These are phyloP conservation scores for Mycena floridula DNA, from an alignment of 768 basidiomycete genomes.

Conservation along the genomic window DNA sequence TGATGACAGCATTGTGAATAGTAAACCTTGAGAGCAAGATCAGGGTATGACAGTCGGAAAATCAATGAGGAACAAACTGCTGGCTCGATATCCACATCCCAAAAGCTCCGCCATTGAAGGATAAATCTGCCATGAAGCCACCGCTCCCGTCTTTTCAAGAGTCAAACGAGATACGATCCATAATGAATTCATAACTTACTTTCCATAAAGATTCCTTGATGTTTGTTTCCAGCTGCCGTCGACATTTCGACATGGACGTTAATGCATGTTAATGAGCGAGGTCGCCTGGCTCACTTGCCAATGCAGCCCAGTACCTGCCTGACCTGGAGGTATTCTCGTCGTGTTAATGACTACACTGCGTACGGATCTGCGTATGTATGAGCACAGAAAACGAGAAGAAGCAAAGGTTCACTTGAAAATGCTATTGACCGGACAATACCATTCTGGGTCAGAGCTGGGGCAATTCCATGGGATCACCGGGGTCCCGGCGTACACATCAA, in stretches of 20 bases:
- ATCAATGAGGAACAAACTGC: conserved; percentile 26
- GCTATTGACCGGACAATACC: conserved; percentile 58
- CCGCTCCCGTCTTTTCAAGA: conserved; percentile 21
- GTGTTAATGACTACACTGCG: conserved; percentile 73
- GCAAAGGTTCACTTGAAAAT: conserved; percentile 37
- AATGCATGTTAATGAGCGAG: conserved; percentile 48
- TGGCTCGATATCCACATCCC: conserved; percentile 53
- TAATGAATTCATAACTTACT: conserved; percentile 26
- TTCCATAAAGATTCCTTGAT: conserved; percentile 81
- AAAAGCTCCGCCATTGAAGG: conserved; percentile 28
- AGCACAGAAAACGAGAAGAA: neutral
- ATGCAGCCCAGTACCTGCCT: conserved; percentile 65
- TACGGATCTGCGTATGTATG: conserved; percentile 41
- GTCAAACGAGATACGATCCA: neutral
- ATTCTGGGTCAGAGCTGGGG: too few species aligned
- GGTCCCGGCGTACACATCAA: conserved; percentile 26
- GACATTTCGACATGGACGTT: conserved; percentile 67
- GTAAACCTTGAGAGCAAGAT: conserved; percentile 6
- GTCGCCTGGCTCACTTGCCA: conserved; percentile 84
- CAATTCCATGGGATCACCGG: too few species aligned
- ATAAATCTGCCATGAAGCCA: conserved; percentile 15
- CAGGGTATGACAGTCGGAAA: neutral
- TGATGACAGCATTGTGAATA: conserved; percentile 10
- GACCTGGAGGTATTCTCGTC: conserved; percentile 43
- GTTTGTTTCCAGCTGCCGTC: conserved; percentile 50